Evolutionary conservation across 257 asterid species (phyloP).

Genomic region (Solanum rostratum): DNA sequence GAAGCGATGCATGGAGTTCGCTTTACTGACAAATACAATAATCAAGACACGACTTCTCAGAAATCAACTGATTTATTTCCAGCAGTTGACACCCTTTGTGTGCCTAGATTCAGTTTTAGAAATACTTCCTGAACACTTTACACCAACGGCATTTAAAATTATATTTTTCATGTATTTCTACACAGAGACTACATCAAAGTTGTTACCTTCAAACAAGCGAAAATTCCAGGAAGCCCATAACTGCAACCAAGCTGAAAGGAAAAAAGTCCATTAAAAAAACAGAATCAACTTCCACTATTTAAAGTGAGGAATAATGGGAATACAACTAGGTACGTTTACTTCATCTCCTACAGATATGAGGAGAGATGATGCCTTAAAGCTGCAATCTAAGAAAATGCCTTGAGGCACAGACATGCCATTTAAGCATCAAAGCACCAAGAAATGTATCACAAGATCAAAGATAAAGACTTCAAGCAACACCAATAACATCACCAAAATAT

Average conservation of each 20-base stretch:
- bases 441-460: neutral
- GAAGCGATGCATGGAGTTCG: neutral
- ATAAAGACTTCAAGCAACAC: neutral
- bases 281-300: neutral
- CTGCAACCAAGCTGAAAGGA: constrained; percentile 21
- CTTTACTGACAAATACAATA: neutral
- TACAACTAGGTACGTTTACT: neutral
- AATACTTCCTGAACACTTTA: neutral
- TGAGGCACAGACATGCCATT: neutral
- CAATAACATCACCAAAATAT: neutral
- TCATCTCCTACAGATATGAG: neutral
- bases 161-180: neutral
- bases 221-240: constrained; percentile 24
- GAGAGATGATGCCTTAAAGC: neutral
- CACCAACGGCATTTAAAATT: neutral
- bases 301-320: neutral
- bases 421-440: neutral
- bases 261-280: neutral
- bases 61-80: neutral
- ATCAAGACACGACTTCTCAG: neutral
- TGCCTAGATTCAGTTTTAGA: neutral
- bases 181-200: neutral
- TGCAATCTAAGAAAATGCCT: neutral
- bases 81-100: neutral
- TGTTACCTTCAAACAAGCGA: constrained; percentile 26